Base-by-base conservation (phyloP, 768 basidiomycete species). In the Phylloporus sp. region DNA sequence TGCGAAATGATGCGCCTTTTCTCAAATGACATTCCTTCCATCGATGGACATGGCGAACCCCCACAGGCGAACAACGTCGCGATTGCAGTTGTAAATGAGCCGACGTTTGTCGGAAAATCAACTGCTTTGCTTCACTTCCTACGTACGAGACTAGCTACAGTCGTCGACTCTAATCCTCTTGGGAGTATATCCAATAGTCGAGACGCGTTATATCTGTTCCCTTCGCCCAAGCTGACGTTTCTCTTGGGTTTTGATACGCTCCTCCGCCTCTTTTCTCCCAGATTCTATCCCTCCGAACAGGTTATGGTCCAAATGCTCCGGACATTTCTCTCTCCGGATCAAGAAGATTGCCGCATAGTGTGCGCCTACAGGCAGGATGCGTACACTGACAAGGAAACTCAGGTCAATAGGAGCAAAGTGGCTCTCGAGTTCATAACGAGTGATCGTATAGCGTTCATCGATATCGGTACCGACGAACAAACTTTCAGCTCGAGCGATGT, bases 71-170 rank as follows among this genome's bases (percentile, higher is more conserved):
- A 41, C 6, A 84, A 86, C 47, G 72, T 86, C 28, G 91, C 89
- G 0, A 77, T 95, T 7, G 94, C 79, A 8, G 77, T 93, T 54
- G 79, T 90, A 49, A 80, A 92, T 62, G 89, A 91, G 58, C 90
- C 93, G 10, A 90, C 84, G 0, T 96, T 97, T 63, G 86, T 88
- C 21, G 80, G 82, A 15, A 97, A 97, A 68, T 84, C 87, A 13
- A 65, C 63, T 10, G 66, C 71, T 33, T 67, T 95, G 23, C 77
- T 73, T 38, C 56, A 59, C 7, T 83, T 77, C 58, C 71, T 89
- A 32, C 65, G 56, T 35, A 53, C 53, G 28, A 56, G 57, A 43
- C 21, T 64, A 6, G 46, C 55, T 18, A 22, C 53, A 9, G 2
- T 59, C 26, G 26, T 35, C 37, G 31, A 21, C 27, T 36, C 38